Conservation (phyloP, 345 rosid species). For the Geranium rotundifolium region DNA sequence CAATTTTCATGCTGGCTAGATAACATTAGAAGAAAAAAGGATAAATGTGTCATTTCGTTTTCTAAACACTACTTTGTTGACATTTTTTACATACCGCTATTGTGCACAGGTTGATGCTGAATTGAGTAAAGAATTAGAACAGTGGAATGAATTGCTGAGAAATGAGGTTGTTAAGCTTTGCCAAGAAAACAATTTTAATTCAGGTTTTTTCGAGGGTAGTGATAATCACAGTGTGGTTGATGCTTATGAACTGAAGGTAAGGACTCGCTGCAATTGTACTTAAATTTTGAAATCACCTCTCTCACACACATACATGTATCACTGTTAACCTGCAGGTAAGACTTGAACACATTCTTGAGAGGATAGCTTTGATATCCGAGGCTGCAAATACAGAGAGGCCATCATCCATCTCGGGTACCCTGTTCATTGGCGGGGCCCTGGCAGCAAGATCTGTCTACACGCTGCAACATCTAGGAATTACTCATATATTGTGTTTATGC, state of each 20-base stretch:
- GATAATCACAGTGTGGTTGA: slow-evolving; percentile 72
- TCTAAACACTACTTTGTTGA: too few species aligned
- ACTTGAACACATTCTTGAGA: slow-evolving; percentile 94
- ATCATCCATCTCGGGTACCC: slow-evolving; percentile 51
- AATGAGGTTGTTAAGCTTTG: slow-evolving; percentile 79
- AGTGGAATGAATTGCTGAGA: slow-evolving; percentile 89
- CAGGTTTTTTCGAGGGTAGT: slow-evolving; percentile 88
- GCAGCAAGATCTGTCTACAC: slow-evolving; percentile 86
- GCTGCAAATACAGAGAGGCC: slow-evolving; percentile 96
- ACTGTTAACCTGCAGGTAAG: slow-evolving; percentile 48
- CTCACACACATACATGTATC: neutral
- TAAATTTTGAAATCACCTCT: neutral
- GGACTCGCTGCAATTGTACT: neutral
- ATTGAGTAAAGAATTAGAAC: slow-evolving; percentile 86
- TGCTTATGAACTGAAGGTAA: slow-evolving; percentile 96
- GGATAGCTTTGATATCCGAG: slow-evolving; percentile 85
- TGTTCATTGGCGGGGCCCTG: slow-evolving; percentile 86
- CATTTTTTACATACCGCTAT: neutral
- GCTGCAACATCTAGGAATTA: slow-evolving; percentile 67
- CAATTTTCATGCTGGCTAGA: too few species aligned
- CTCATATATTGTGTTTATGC: slow-evolving; percentile 80
- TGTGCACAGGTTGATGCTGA: slow-evolving; percentile 65
- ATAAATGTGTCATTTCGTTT: neutral
- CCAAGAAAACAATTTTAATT: slow-evolving; percentile 83
- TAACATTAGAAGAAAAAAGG: too few species aligned